Evolutionary conservation across 179 eudicot genomes (phyloP).

Genomic region (Spergularia azorica): DNA sequence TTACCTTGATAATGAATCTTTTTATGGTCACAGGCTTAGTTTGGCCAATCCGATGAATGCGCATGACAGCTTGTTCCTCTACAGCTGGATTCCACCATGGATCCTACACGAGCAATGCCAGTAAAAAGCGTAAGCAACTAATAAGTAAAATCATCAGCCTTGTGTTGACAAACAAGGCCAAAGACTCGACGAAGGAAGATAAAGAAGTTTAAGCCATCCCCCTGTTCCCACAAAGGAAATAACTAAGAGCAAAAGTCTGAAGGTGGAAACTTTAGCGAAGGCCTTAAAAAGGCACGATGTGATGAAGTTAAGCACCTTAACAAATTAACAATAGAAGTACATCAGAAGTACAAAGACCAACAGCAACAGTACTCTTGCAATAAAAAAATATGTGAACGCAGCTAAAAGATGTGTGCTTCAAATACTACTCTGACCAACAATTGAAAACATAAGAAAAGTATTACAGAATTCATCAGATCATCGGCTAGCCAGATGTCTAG

Average conservation of each 20-base stretch:
- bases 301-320: background rate
- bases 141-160: background rate
- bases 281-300: background rate
- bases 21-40: constrained; percentile 73
- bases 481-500: background rate
- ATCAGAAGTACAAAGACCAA: too few species aligned
- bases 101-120: constrained; percentile 51
- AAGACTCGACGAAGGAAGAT: background rate
- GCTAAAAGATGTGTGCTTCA: too few species aligned
- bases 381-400: background rate
- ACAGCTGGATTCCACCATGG: constrained; percentile 99
- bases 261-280: too few species aligned
- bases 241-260: background rate
- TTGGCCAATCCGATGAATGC: constrained; percentile 99
- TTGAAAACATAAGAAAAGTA: background rate
- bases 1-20: constrained; percentile 92
- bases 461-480: background rate
- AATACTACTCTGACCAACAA: background rate
- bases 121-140: background rate
- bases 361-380: too few species aligned
- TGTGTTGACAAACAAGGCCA: background rate
- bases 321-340: too few species aligned
- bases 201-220: background rate
- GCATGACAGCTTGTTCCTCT: constrained; percentile 99
- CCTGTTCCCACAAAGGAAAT: background rate